Conservation (phyloP, 768 basidiomycete species). For the Pisolithus microcarpus region DNA sequence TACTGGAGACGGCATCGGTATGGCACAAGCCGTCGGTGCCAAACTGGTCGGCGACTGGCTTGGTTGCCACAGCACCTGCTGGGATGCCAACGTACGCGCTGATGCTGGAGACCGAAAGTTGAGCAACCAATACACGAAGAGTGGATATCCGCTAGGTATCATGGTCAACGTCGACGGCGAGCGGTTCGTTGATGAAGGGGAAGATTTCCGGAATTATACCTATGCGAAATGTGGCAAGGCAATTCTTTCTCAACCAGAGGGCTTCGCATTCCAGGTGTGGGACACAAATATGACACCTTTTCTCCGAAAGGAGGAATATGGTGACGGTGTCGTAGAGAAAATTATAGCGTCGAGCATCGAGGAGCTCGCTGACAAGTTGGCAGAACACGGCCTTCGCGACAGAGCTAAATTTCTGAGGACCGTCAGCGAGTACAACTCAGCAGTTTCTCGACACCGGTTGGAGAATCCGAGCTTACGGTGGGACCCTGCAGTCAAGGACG, state of each 20-base stretch:
- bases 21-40: slow-evolving; percentile 47
- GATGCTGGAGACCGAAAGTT: slow-evolving; percentile 48
- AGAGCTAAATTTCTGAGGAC: slow-evolving; percentile 39
- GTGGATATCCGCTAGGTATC: slow-evolving; percentile 64
- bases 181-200: slow-evolving; percentile 67
- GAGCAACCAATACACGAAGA: slow-evolving; percentile 69
- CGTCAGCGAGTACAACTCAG: slow-evolving; percentile 43
- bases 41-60: slow-evolving; percentile 57
- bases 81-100: slow-evolving; percentile 55
- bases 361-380: slow-evolving; percentile 44
- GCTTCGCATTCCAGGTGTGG: slow-evolving; percentile 61
- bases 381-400: slow-evolving; percentile 39
- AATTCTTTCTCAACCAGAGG: slow-evolving; percentile 51
- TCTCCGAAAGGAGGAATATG: slow-evolving; percentile 61
- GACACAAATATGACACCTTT: slow-evolving; percentile 38
- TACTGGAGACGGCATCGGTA: slow-evolving; percentile 54
- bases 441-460: slow-evolving; percentile 31
- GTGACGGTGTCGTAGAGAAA: slow-evolving; percentile 52
- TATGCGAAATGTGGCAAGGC: slow-evolving; percentile 62
- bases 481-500: slow-evolving; percentile 63
- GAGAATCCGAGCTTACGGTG: slow-evolving; percentile 35
- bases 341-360: slow-evolving; percentile 40
- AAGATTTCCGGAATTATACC: slow-evolving; percentile 66
- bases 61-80: slow-evolving; percentile 67
- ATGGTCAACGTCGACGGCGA: slow-evolving; percentile 55